phyloP scores from a whole-genome alignment of 495 filamentous ascomycete species.

The Clavariopsis aquatica region DNA sequence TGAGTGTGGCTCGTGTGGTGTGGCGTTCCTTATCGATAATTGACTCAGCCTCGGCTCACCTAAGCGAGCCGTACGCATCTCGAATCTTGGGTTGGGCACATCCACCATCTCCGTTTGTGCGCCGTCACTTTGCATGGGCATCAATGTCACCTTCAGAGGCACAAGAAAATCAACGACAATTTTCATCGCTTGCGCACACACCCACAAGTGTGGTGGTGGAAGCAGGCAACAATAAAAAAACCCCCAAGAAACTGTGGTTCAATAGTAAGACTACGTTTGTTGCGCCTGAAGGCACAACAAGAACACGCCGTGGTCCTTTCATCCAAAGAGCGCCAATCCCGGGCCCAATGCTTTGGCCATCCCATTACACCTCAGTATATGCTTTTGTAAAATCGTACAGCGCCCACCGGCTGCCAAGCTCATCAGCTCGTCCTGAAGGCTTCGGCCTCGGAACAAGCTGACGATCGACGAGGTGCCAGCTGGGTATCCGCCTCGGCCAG shows the following conservation, averaged over 20 bases:
- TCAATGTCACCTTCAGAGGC: constrained; percentile 11
- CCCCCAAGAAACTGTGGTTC: too few species aligned
- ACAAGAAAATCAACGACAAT: too few species aligned
- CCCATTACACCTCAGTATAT: neutral
- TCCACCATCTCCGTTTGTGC: neutral
- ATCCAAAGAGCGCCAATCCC: constrained; percentile 9
- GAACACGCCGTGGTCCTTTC: constrained; percentile 8
- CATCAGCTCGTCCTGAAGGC: constrained; percentile 26
- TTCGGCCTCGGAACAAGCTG: constrained; percentile 33
- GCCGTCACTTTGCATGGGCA: constrained; percentile 12
- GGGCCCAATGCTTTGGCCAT: neutral
- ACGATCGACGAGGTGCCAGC: constrained; percentile 34
- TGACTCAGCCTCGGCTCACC: neutral
- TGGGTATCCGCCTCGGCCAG: constrained; percentile 31
- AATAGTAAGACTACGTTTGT: too few species aligned
- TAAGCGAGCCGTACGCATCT: neutral
- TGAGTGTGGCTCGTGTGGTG: neutral
- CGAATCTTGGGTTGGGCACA: neutral
- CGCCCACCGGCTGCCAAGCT: neutral
- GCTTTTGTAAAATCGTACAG: constrained; percentile 24
- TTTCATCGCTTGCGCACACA: too few species aligned
- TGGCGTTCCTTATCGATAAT: neutral
- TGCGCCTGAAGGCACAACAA: constrained; percentile 17
- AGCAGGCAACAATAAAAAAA: too few species aligned
- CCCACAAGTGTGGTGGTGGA: too few species aligned